Evolutionary conservation across 768 basidiomycete genomes (phyloP), one percentile per base, ranked within the genome.

Genomic region (Leccinellum albellum): DNA sequence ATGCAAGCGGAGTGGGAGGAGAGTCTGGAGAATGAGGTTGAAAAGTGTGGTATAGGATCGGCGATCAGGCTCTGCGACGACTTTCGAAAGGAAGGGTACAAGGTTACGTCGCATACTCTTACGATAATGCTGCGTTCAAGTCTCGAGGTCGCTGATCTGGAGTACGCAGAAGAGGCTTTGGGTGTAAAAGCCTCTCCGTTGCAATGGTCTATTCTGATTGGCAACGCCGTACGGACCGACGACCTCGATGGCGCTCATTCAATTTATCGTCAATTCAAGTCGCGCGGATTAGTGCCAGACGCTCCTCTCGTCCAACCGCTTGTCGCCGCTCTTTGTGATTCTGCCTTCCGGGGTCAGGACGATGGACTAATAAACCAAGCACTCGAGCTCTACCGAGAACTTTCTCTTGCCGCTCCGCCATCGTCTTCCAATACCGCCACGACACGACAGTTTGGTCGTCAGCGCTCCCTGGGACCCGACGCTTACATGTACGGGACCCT

Each of bases 171-270:
- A 55, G 61, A 71, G 28, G 72, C 70, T 14, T 71, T 85, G 6
- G 69, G 66, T 20, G 53, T 82, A 50, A 66, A 67, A 46, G 76
- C 79, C 21, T 72, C 73, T 9, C 70, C 75, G 0, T 60, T 70
- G 14, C 81, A 82, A 32, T 89, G 87, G 80, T 76, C 80, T 5
- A 70, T 79, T 53, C 65, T 89, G 32, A 76, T 91, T 57, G 65
- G 67, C 45, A 86, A 87, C 60, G 74, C 74, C 42, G 65, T 80
- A 49, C 75, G 74, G 13, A 59, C 70, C 1, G 74, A 73, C 17
- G 69, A 79, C 48, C 53, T 76, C 6, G 20, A 59, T 1, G 70
- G 75, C 17, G 87, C 82, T 3, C 61, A 84, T 24, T 66, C 72
- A 3, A 72, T 85, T 17, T 90, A 87, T 66, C 63, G 76, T 24